Base-by-base conservation (phyloP, 345 rosid species). In the Turnera subulata region DNA sequence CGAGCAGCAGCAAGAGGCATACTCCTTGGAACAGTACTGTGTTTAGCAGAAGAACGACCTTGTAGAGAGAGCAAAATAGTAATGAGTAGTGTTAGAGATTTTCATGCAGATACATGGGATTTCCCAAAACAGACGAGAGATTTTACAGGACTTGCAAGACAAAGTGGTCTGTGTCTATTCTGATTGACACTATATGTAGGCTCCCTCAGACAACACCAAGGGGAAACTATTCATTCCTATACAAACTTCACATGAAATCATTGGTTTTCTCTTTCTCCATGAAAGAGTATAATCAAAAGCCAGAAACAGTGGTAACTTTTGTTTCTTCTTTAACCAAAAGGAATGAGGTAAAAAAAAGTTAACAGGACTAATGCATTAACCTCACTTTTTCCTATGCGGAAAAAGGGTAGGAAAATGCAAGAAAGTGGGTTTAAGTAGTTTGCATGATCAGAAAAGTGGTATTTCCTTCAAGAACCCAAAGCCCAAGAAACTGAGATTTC, bases 401-500 rank as follows among this genome's bases (percentile, higher is more conserved):
- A 50, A 58, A 22, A 53, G 29, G 25, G n/a, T n/a, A 18, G 10
- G 16, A 23, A 20, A 15, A 20, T 45, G 40, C 53, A 65, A 56
- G 18, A 64, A 82, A 75, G 81, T 54, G 67, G 66, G 67, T 62
- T n/a, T 32, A 69, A 61, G 58, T 71, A 75, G 33, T 75, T 79
- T 76, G 84, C 79, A 83, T 68, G 84, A 78, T 78, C 68, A 63
- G 64, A 66, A 71, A 76, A 65, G 66, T 61, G 39, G 63, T 59
- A 62, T n/a, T n/a, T n/a, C n/a, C n/a, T n/a, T 68, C 74, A 53
- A 73, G 67, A 74, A 61, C 61, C 69, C 85, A 72, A 78, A 64
- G 53, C 70, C 91, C 88, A 84, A 85, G 80, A 68, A 80, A 75
- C 81, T 67, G 75, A 75, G 72, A 74, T 66, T n/a, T 67, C 68